These are phyloP conservation scores for Ceratocystis alfenasii DNA, from an alignment of 2,329 filamentous ascomycete genomes.

Conservation along the genomic window DNA sequence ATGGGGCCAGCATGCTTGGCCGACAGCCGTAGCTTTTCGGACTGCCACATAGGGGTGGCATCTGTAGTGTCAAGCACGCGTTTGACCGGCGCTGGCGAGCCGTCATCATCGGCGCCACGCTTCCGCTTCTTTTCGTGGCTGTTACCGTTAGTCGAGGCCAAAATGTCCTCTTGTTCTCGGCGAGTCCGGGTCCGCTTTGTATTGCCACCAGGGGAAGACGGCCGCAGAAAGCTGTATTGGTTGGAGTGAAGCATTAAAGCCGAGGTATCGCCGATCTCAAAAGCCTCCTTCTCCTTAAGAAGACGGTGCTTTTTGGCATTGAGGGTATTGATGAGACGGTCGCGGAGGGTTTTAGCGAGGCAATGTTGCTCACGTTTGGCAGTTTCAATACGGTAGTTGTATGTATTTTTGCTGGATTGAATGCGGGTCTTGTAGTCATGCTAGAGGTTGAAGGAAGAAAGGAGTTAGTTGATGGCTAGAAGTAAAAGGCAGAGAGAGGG, in stretches of 20 bases:
- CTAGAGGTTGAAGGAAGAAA: constrained; percentile 29
- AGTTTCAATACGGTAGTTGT: constrained; percentile 50
- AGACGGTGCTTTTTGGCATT: constrained; percentile 53
- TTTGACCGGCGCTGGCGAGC: constrained; percentile 48
- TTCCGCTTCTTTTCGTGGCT: constrained; percentile 53
- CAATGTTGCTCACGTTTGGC: constrained; percentile 50
- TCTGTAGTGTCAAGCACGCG: constrained; percentile 44
- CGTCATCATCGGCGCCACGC: constrained; percentile 48
- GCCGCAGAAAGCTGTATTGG: constrained; percentile 55
- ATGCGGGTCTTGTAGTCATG: constrained; percentile 52
- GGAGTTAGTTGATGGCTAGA: background rate
- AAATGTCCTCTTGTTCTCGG: constrained; percentile 48
- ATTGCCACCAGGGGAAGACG: constrained; percentile 51
- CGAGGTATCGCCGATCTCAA: constrained; percentile 55
- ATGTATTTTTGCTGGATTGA: constrained; percentile 46
- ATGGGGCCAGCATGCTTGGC: constrained; percentile 47
- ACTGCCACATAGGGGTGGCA: constrained; percentile 51
- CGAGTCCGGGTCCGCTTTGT: constrained; percentile 52
- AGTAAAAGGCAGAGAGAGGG: background rate
- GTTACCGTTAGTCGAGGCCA: constrained; percentile 27
- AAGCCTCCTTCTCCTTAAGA: constrained; percentile 53
- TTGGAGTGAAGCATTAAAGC: constrained; percentile 55
- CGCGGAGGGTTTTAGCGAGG: constrained; percentile 48
- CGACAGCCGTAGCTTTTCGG: constrained; percentile 43
- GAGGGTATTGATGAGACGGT: constrained; percentile 55